phyloP scores from a whole-genome alignment of 2,329 filamentous ascomycete species.

The Trichoderma atrobrunneum region DNA sequence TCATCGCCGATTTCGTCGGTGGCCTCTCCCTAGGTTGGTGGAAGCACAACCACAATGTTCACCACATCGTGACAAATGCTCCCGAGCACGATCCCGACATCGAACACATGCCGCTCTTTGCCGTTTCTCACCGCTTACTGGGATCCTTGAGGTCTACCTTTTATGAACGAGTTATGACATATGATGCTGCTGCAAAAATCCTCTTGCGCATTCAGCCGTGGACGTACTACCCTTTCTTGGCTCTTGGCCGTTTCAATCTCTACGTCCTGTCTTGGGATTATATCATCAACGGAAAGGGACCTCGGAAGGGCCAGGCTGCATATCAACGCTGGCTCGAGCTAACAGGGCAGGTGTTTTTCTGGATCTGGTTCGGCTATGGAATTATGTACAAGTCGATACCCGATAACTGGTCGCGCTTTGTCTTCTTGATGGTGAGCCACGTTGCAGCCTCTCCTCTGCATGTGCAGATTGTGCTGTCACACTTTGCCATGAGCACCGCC shows the following conservation, averaged over 20 bases:
- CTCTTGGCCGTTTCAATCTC: conserved; percentile 68
- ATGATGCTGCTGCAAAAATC: conserved; percentile 59
- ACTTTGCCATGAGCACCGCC: conserved; percentile 69
- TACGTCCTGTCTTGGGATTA: conserved; percentile 67
- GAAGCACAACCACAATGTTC: conserved; percentile 68
- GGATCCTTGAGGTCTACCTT: conserved; percentile 61
- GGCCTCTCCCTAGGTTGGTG: conserved; percentile 67
- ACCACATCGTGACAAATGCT: conserved; percentile 64
- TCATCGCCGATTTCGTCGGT: conserved; percentile 63
- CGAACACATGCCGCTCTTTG: conserved; percentile 68
- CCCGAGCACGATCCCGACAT: conserved; percentile 60
- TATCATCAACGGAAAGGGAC: conserved; percentile 48
- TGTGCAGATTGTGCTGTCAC: conserved; percentile 68
- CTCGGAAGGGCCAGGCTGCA: conserved; percentile 58
- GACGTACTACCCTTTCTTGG: conserved; percentile 67
- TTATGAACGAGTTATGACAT: conserved; percentile 63
- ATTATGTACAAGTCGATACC: conserved; percentile 60
- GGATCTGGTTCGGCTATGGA: conserved; percentile 67
- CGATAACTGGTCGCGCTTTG: conserved; percentile 53
- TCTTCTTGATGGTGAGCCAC: conserved; percentile 63
- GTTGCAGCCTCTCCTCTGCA: conserved; percentile 66
- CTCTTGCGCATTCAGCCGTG: conserved; percentile 61
- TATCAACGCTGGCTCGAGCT: conserved; percentile 68
- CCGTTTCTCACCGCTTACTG: conserved; percentile 64
- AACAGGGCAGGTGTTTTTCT: conserved; percentile 55